phyloP scores from a whole-genome alignment of 805 yeast genomes.

The Cyberlindnera subsufficiens region DNA sequence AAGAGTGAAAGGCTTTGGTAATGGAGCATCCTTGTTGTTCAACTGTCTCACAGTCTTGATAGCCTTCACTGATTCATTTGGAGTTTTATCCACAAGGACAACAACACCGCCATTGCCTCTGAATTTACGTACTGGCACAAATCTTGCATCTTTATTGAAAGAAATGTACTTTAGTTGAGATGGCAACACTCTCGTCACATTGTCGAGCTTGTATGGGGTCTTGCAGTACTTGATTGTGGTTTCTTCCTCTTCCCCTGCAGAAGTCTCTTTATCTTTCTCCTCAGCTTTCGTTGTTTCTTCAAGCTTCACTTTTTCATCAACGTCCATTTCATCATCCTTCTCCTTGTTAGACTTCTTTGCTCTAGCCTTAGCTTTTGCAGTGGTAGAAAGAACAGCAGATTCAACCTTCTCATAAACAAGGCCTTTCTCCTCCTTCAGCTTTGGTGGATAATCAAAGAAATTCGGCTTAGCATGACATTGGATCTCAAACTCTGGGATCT shows the following conservation, averaged over 20 bases:
- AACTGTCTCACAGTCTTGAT: slow-evolving; percentile 83
- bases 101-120: slow-evolving; percentile 67
- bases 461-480: slow-evolving; percentile 78
- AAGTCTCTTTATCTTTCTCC: slow-evolving; percentile 15
- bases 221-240: slow-evolving; percentile 47
- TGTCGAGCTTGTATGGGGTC: slow-evolving; percentile 64
- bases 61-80: slow-evolving; percentile 53
- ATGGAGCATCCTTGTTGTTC: slow-evolving; percentile 66
- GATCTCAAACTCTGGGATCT: slow-evolving; percentile 77
- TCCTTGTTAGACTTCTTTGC: slow-evolving; percentile 60
- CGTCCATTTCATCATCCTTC: slow-evolving; percentile 44
- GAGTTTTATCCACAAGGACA: slow-evolving; percentile 58
- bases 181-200: slow-evolving; percentile 86
- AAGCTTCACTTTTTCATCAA: slow-evolving; percentile 31
- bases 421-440: slow-evolving; percentile 68
- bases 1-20: slow-evolving; percentile 65
- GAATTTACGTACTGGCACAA: slow-evolving; percentile 75
- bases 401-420: slow-evolving; percentile 85
- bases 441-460: slow-evolving; percentile 85
- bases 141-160: slow-evolving; percentile 69
- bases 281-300: slow-evolving; percentile 19
- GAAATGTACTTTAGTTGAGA: slow-evolving; percentile 80
- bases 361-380: slow-evolving; percentile 89
- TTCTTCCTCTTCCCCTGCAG: slow-evolving; percentile 19
- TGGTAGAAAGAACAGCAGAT: slow-evolving; percentile 91